Evolutionary conservation across 1,284 basidiomycete species (phyloP).

Genomic region (Sporisorium iseilematis-ciliati): DNA sequence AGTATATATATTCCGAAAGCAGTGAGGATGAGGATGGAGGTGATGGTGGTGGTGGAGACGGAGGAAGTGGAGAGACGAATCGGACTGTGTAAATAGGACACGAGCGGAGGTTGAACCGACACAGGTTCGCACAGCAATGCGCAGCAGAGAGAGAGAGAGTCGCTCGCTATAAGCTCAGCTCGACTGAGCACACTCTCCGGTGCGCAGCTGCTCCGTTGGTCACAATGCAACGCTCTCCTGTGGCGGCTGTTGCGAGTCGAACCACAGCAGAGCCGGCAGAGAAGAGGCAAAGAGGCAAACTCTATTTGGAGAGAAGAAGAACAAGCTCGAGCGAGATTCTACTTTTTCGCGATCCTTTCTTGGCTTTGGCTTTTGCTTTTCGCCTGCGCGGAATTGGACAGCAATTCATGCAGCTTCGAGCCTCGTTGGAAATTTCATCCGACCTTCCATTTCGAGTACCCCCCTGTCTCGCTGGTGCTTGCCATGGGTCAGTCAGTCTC

Average conservation of each 20-base stretch:
- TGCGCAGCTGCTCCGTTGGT: neutral
- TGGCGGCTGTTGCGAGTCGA: neutral
- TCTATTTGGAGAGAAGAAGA: neutral
- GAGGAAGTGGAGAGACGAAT: conserved; percentile 15
- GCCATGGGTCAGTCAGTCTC: too few species aligned
- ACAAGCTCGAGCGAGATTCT: conserved; percentile 26
- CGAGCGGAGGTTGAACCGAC: conserved; percentile 26
- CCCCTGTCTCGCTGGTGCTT: conserved; percentile 14
- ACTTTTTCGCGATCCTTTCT: conserved; percentile 1
- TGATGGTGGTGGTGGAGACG: conserved; percentile 14
- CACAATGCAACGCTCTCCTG: neutral
- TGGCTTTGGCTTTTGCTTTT: conserved; percentile 9
- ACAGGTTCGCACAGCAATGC: neutral
- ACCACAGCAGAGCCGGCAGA: neutral
- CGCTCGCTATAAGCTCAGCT: too few species aligned
- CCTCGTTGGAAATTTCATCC: neutral
- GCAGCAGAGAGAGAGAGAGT: neutral
- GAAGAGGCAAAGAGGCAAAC: neutral
- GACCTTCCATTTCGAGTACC: neutral
- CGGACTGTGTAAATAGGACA: conserved; percentile 40
- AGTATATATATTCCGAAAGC: neutral
- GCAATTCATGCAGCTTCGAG: conserved; percentile 4
- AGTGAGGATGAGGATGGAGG: neutral
- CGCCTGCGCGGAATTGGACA: conserved; percentile 26
- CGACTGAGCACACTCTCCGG: neutral